A percentile compares a stretch with the other conserved stretches of the same genome.
Conservation (phyloP, 2,329 filamentous ascomycete genomes). For the Canariomyces notabilis region DNA sequence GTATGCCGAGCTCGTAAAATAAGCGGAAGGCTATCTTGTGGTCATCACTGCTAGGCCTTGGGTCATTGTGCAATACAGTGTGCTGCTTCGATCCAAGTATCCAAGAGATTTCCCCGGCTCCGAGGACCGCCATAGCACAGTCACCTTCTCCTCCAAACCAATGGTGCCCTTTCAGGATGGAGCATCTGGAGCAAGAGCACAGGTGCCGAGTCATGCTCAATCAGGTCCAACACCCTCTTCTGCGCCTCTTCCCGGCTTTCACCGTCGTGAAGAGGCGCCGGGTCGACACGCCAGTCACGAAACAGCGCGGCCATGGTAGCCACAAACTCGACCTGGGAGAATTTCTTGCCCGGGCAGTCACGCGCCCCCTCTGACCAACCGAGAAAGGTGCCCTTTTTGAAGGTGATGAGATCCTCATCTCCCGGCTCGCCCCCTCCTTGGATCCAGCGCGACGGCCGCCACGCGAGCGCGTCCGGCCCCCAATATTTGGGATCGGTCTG, state of each 20-base stretch:
- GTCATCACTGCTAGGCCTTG: too few relatives aligned
- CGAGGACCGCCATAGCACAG: too few relatives aligned
- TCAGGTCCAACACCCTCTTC: slow-evolving; percentile 21
- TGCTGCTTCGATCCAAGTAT: too few relatives aligned
- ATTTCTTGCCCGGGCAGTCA: slow-evolving; percentile 30
- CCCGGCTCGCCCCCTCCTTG: too few relatives aligned
- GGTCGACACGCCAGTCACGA: slow-evolving; percentile 24
- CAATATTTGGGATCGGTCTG: slow-evolving; percentile 27
- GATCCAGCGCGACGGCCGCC: slow-evolving; percentile 27
- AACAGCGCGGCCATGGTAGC: slow-evolving; percentile 28
- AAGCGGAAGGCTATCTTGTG: too few relatives aligned
- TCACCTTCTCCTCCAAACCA: slow-evolving; percentile 21
- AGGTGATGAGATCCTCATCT: slow-evolving; percentile 19
- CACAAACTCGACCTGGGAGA: slow-evolving; percentile 33
- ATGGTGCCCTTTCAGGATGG: slow-evolving; percentile 24
- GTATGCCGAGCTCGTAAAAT: too few relatives aligned
- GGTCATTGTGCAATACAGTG: too few relatives aligned
- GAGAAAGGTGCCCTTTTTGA: slow-evolving; percentile 19
- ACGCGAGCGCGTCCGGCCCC: slow-evolving; percentile 24
- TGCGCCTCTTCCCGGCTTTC: slow-evolving; percentile 21
- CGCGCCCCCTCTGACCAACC: slow-evolving; percentile 30
- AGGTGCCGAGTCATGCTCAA: slow-evolving; percentile 21
- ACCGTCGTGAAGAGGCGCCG: slow-evolving; percentile 5
- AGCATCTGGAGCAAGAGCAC: slow-evolving; percentile 26
- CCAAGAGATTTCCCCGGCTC: too few relatives aligned